Conservation (phyloP, 495 filamentous ascomycete genomes). For the Xylaria venustula region DNA sequence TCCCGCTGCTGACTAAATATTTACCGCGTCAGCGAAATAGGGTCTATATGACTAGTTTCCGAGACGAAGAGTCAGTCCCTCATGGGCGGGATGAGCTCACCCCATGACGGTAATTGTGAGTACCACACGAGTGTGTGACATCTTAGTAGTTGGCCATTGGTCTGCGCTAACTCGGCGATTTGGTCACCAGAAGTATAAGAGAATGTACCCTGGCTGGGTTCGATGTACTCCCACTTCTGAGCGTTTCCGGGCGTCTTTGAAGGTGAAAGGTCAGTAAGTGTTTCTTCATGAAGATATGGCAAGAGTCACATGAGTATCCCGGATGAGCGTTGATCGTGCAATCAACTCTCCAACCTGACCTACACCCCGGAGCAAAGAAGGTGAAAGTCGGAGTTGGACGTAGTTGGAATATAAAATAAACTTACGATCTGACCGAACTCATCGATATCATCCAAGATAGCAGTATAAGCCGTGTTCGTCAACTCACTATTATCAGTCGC, state of each 20-base stretch:
- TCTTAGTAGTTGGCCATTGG: conserved; percentile 54
- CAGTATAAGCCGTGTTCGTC: conserved; percentile 48
- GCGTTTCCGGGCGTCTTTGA: conserved; percentile 54
- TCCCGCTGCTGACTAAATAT: conserved; percentile 35
- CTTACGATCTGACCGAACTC: conserved; percentile 55
- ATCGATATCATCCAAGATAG: conserved; percentile 43
- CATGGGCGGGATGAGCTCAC: too few relatives aligned
- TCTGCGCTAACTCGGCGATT: conserved; percentile 48
- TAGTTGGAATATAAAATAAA: background rate
- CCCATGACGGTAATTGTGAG: conserved; percentile 58
- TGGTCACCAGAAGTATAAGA: conserved; percentile 49
- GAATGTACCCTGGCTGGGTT: conserved; percentile 45
- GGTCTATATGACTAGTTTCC: background rate
- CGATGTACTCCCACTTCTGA: conserved; percentile 52
- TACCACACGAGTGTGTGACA: conserved; percentile 66
- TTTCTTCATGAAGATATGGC: background rate
- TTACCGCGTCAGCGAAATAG: background rate
- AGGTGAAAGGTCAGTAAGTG: background rate
- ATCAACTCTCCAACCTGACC: too few relatives aligned
- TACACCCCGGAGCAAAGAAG: too few relatives aligned
- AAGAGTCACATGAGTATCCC: too few relatives aligned
- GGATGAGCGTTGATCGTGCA: too few relatives aligned
- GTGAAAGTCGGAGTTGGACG: too few relatives aligned
- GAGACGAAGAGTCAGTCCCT: too few relatives aligned
- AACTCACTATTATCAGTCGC: conserved; percentile 56